A percentile compares a stretch with the other conserved stretches of the same genome.
These are phyloP conservation scores for Lactarius sp. DNA, from an alignment of 768 basidiomycete genomes.

Conservation along the genomic window DNA sequence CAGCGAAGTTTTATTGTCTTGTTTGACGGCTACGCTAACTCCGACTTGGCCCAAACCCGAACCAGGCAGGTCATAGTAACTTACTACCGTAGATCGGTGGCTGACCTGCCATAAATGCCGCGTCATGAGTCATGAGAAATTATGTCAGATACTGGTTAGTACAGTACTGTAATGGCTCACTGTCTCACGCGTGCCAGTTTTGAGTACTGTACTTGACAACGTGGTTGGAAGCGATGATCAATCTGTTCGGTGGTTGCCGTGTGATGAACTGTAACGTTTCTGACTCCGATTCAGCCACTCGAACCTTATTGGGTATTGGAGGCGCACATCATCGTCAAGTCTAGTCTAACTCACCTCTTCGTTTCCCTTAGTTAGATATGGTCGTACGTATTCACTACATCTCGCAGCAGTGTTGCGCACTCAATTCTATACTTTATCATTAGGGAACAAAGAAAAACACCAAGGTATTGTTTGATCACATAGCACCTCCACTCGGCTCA, in stretches of 20 bases:
- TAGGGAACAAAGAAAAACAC: constrained; percentile 23
- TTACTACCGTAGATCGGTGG: no score
- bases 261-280: constrained; percentile 37
- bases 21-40: no score
- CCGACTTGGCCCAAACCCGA: no score
- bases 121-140: no score
- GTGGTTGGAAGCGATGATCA: no score
- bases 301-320: constrained; percentile 44
- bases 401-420: background rate
- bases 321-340: background rate
- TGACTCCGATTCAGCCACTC: constrained; percentile 41
- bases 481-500: background rate
- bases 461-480: constrained; percentile 12
- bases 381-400: constrained; percentile 43
- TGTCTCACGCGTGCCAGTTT: no score
- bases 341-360: constrained; percentile 21
- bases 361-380: constrained; percentile 47
- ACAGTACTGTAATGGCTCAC: no score
- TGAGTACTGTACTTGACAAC: background rate
- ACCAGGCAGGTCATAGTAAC: no score
- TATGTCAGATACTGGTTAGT: no score
- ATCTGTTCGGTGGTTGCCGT: constrained; percentile 6
- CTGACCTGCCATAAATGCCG: no score
- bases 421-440: background rate
- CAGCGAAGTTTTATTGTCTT: no score